Evolutionary conservation across 179 eudicot genomes (phyloP), one percentile per base, ranked within the genome.

Genomic region (Silene vulgaris): DNA sequence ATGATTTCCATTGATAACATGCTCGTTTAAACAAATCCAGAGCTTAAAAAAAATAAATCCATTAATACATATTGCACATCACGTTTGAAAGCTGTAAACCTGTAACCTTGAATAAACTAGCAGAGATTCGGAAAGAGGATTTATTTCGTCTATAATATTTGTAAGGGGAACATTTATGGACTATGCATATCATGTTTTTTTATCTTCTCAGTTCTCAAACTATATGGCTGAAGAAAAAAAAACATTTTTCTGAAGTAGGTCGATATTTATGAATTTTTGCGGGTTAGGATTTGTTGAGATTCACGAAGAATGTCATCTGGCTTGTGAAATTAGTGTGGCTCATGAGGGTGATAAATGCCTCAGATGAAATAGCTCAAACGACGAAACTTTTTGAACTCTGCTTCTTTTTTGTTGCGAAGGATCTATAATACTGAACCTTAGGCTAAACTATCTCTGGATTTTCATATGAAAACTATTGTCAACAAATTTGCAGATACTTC

Each of bases 11-110:
- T 71, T 30, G 37, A 48, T 50, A 71, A 12, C 50, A 62, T 62
- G 30, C 66, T 62, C 20, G 21, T 40, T 40, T 30, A 7, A 26
- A 8, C 69, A 40, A 43, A 19, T 43, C 9, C 56, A 17, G 14
- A 35, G 23, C 56, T 68, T n/a, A 16, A 40, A 32, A 32, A n/a
- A 1, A 20, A 5, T 48, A 21, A 19, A 3, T 67, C 19, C 52
- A 40, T 11, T 43, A 40, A 43, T 40, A 48, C 54, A 40, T 37
- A 37, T 8, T 43, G 14, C 56, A 35, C 73, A 20, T 70, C 29
- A 23, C 21, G 37, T 45, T 70, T 13, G 73, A 48, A 23, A 70
- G 28, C 71, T 68, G 60, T 56, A 56, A 56, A 8, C 7, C 60
- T 56, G 70, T 30, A 12, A 30, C 43, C 3, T 65, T 16, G 70